Conservation (phyloP, 805 yeast genomes). For the Saccharomycopsis fermentans region DNA sequence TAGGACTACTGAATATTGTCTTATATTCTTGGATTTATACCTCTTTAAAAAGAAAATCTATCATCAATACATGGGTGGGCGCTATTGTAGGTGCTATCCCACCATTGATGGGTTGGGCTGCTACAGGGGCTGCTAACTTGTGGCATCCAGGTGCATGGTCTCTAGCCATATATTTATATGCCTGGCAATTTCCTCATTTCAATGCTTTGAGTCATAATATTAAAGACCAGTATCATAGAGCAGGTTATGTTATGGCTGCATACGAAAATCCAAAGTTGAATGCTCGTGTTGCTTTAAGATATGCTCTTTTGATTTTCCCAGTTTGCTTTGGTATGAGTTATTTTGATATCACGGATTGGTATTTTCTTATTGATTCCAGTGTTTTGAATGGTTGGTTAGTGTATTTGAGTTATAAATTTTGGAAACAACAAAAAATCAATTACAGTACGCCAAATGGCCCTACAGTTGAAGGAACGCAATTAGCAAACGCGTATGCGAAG, state of each 20-base stretch:
- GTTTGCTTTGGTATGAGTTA: slow-evolving; percentile 75
- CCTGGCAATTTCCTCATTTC: slow-evolving; percentile 99
- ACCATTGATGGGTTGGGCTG: slow-evolving; percentile 99
- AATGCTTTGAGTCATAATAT: slow-evolving; percentile 84
- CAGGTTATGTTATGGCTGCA: slow-evolving; percentile 97
- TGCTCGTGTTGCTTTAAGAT: slow-evolving; percentile 87
- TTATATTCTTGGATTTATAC: slow-evolving; percentile 89
- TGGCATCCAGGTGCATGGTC: slow-evolving; percentile 92
- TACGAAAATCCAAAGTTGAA: slow-evolving; percentile 84
- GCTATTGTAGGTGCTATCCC: slow-evolving; percentile 99
- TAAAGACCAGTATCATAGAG: slow-evolving; percentile 76
- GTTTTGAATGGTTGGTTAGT: slow-evolving; percentile 80
- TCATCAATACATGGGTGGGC: slow-evolving; percentile 95
- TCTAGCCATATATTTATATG: slow-evolving; percentile 77
- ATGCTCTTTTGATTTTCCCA: slow-evolving; percentile 90
- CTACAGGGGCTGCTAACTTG: slow-evolving; percentile 38
- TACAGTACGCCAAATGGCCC: slow-evolving; percentile 30
- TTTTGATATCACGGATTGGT: slow-evolving; percentile 73
- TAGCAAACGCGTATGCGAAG: slow-evolving; percentile 65
- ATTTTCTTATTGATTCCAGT: slow-evolving; percentile 72
- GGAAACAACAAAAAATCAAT: slow-evolving; percentile 69
- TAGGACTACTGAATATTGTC: slow-evolving; percentile 74
- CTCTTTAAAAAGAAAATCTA: slow-evolving; percentile 73
- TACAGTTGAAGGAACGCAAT: slow-evolving; percentile 32
- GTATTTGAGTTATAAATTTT: slow-evolving; percentile 68